A percentile compares a stretch with the other conserved stretches of the same genome.
phyloP scores from a whole-genome alignment of 2,329 filamentous ascomycete genomes.

The Fusarium sp. region DNA sequence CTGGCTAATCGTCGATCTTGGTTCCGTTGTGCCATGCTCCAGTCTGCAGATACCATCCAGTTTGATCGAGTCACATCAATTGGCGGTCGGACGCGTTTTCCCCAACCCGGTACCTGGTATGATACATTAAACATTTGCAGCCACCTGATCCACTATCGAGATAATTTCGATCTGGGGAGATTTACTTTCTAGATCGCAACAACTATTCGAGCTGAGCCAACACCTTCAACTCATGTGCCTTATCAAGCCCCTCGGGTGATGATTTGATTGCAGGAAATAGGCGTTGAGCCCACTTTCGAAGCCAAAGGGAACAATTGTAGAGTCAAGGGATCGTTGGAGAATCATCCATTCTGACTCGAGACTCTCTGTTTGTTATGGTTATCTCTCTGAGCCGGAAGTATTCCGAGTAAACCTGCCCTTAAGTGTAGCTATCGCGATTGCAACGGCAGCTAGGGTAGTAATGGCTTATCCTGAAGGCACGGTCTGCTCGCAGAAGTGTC shows the following conservation, averaged over 20 bases:
- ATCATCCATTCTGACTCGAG: background rate
- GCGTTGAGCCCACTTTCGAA: background rate
- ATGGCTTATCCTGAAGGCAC: background rate
- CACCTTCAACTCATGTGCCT: background rate
- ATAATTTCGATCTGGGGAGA: constrained; percentile 37
- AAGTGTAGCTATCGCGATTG: background rate
- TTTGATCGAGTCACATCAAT: constrained; percentile 9
- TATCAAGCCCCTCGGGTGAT: background rate
- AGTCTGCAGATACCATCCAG: constrained; percentile 13
- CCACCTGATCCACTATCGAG: constrained; percentile 41
- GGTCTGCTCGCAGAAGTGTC: background rate
- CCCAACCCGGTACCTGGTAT: constrained; percentile 32
- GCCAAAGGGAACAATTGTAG: background rate
- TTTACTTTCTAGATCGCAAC: constrained; percentile 29
- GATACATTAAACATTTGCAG: constrained; percentile 24
- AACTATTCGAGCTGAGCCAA: constrained; percentile 17
- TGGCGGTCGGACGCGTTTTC: constrained; percentile 11
- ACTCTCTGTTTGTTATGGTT: background rate
- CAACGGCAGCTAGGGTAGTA: background rate
- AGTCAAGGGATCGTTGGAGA: background rate
- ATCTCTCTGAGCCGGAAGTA: background rate
- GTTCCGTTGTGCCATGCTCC: constrained; percentile 2
- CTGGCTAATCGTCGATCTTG: constrained; percentile 18
- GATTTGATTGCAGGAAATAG: background rate
- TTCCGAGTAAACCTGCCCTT: background rate